phyloP scores from a whole-genome alignment of 2,329 filamentous ascomycete genomes.

The Xylaria multiplex region DNA sequence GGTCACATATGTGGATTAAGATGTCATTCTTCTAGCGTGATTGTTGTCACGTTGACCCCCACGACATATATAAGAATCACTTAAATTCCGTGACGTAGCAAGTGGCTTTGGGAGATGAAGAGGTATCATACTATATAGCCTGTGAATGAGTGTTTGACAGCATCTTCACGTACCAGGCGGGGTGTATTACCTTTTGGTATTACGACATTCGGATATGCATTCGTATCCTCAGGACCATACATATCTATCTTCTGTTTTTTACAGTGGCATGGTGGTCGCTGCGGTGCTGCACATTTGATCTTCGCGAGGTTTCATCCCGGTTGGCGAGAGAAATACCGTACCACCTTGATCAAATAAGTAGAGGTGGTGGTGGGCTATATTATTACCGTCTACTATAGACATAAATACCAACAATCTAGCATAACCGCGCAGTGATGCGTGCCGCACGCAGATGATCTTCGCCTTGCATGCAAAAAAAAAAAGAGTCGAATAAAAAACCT shows the following conservation, averaged over 20 bases:
- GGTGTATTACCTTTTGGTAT: background rate
- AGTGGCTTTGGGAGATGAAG: conserved; percentile 7
- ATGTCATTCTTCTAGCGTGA: conserved; percentile 14
- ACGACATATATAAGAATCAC: conserved; percentile 12
- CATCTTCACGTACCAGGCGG: conserved; percentile 2
- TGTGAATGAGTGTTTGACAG: conserved; percentile 1
- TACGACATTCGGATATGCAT: conserved; percentile 17
- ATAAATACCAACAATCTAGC: conserved; percentile 24
- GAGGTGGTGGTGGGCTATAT: conserved; percentile 26
- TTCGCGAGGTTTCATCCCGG: conserved; percentile 37
- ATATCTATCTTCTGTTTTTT: conserved; percentile 27
- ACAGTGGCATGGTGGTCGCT: conserved; percentile 16
- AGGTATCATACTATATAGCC: conserved; percentile 22
- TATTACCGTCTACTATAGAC: conserved; percentile 18
- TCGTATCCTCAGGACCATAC: conserved; percentile 15
- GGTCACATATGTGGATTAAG: conserved; percentile 29
- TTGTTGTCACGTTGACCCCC: conserved; percentile 24
- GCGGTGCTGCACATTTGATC: conserved; percentile 22
- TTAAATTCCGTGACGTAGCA: conserved; percentile 28
- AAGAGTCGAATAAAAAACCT: conserved; percentile 20
- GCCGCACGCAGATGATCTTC: conserved; percentile 37
- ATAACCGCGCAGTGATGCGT: conserved; percentile 33
- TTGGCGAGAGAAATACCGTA: conserved; percentile 32
- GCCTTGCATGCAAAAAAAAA: conserved; percentile 27
- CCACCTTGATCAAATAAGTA: conserved; percentile 20